phyloP scores from a whole-genome alignment of 1,139 yeast species.

The Saccharomyces hybrid region DNA sequence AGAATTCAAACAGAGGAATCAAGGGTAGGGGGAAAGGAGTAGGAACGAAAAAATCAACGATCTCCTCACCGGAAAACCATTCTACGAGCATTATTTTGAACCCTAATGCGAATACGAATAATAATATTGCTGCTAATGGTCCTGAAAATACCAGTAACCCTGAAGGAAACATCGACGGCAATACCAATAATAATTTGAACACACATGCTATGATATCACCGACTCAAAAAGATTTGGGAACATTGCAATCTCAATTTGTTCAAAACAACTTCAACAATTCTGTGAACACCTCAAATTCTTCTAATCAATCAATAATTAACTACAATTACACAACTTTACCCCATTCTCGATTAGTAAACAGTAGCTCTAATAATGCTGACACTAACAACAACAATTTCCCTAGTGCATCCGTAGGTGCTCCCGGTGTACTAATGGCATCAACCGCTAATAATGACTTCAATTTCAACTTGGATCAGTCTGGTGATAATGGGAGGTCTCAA shows the following conservation, averaged over 20 bases:
- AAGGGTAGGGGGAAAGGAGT: slow-evolving; percentile 71
- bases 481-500: neutral
- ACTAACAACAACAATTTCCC: neutral
- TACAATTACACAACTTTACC: neutral
- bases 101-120: slow-evolving; percentile 53
- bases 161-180: slow-evolving; percentile 38
- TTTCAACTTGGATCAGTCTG: neutral
- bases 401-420: neutral
- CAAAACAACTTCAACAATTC: neutral
- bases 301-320: neutral
- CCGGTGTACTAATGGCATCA: neutral
- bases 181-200: neutral
- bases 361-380: neutral
- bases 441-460: neutral
- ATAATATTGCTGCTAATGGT: neutral
- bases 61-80: neutral
- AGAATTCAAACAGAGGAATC: slow-evolving; percentile 83
- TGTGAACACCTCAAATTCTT: neutral
- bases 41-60: neutral
- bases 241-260: neutral
- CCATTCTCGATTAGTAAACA: neutral
- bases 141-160: neutral
- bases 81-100: neutral
- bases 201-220: neutral
- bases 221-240: neutral